Conservation (phyloP, 495 filamentous ascomycete genomes). For the Peziza echinospora region DNA sequence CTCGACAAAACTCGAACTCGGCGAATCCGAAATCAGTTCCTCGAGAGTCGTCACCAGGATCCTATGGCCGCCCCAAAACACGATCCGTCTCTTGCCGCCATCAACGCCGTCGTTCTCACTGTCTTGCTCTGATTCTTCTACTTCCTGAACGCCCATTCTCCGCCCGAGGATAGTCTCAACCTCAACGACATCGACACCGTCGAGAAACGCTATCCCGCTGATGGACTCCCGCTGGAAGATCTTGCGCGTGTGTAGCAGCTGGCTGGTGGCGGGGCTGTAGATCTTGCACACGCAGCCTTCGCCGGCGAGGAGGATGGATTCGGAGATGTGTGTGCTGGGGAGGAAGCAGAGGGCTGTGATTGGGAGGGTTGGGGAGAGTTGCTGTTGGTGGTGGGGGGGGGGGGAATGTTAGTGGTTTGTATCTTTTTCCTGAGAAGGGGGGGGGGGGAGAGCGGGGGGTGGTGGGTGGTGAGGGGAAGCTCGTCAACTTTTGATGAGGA, state of each 20-base stretch:
- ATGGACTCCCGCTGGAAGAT: slow-evolving; percentile 44
- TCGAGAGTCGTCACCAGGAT: slow-evolving; percentile 14
- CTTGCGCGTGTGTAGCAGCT: slow-evolving; percentile 20
- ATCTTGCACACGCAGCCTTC: slow-evolving; percentile 53
- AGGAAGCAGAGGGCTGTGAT: slow-evolving; percentile 16
- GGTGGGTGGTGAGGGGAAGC: too few species aligned
- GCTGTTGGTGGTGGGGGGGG: neutral
- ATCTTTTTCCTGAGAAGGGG: too few species aligned
- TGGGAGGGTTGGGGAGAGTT: slow-evolving; percentile 9
- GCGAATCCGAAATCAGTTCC: neutral
- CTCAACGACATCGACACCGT: too few species aligned
- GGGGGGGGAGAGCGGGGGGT: too few species aligned
- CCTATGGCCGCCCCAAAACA: slow-evolving; percentile 37
- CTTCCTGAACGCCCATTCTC: too few species aligned
- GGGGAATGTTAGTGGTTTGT: neutral
- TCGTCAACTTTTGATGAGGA: too few species aligned
- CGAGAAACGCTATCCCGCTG: slow-evolving; percentile 37
- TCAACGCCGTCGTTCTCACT: neutral
- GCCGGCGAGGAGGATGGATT: slow-evolving; percentile 35
- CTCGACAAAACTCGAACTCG: neutral
- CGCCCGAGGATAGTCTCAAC: too few species aligned
- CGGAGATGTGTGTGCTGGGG: neutral
- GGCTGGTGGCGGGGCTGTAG: slow-evolving; percentile 25
- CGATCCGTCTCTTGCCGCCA: slow-evolving; percentile 3
- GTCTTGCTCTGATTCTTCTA: too few species aligned